Evolutionary conservation across 306 rosid genomes (phyloP), one percentile per base, ranked within the genome.

Genomic region (Arachis hypogaea): DNA sequence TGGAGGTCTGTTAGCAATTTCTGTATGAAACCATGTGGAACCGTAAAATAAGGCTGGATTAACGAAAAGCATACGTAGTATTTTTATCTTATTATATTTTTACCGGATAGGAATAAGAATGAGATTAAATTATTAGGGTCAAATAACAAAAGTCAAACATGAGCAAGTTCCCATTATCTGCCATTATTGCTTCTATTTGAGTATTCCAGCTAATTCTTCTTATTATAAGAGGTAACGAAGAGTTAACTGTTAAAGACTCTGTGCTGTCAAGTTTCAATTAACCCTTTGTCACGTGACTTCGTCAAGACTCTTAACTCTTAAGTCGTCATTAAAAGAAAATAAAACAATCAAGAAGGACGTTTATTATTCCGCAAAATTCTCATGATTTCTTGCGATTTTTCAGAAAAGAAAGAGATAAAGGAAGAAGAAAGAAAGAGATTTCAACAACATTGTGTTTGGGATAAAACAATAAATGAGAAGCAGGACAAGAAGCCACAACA

Each of bases 11-110:
- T 5, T 40, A 40, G 16, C 16, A 0, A 22, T 12, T 22, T 54
- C 5, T 28, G 16, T 11, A 42, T 4, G 47, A 58, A 66, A 40
- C 30, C 68, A 76, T 12, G 52, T 67, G 80, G 0, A 67, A 30
- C 62, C 54, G 40, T 18, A 22, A 14, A 12, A 59, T 46, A 28
- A 22, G 16, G 63, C 14, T 9, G 7, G 28, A 64, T 28, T 22
- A 64, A 74, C 42, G 28, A 3, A 16, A 55, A 42, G 0, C 38
- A 33, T 33, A 33, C 38, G 1, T 22, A 22, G 28, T 22, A 22
- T 22, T 22, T 22, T 22, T 22, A 22, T 22, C 28, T 22, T 33
- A 33, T 33, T 33, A 2, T 33, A 33, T 4, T 33, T 33, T 33
- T 33, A 33, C 4, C 4, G 38, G 38, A 33, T 33, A 33, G 38